Evolutionary conservation across 345 rosid genomes (phyloP).

Genomic region (Pugionium cornutum): DNA sequence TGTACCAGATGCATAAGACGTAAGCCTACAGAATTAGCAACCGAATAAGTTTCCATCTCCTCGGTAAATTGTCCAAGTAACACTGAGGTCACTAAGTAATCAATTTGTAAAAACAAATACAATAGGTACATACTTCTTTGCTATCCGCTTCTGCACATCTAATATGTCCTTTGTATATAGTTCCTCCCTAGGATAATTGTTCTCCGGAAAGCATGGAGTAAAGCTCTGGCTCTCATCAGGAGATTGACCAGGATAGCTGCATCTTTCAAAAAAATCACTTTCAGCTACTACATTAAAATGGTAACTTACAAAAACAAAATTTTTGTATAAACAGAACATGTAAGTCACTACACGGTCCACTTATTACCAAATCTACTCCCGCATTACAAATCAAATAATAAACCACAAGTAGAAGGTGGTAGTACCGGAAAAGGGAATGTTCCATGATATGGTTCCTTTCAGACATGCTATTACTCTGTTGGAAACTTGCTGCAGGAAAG

Average conservation of each 20-base stretch:
- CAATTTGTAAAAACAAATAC: constrained; percentile 15
- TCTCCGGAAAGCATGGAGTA: constrained; percentile 40
- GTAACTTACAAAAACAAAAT: constrained; percentile 11
- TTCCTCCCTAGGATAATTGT: constrained; percentile 40
- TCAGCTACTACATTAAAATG: constrained; percentile 13
- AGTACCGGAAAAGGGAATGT: constrained; percentile 48
- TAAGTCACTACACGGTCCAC: constrained; percentile 7
- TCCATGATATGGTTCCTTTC: constrained; percentile 39
- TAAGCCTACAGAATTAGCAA: constrained; percentile 40
- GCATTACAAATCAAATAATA: neutral
- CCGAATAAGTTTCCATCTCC: neutral
- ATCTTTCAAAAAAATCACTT: constrained; percentile 26
- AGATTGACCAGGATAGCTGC: constrained; percentile 46
- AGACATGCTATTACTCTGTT: constrained; percentile 43
- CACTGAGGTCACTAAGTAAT: neutral
- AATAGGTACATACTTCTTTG: constrained; percentile 51
- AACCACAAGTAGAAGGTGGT: neutral
- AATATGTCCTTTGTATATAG: constrained; percentile 32
- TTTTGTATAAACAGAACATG: neutral
- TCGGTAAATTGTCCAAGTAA: neutral
- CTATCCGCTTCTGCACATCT: constrained; percentile 47
- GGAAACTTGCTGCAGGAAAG: constrained; percentile 56
- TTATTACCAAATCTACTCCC: constrained; percentile 2
- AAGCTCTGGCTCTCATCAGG: constrained; percentile 46
- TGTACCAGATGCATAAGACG: constrained; percentile 41